Conservation (phyloP, 148 eudicot genomes). For the Agrostemma githago region DNA sequence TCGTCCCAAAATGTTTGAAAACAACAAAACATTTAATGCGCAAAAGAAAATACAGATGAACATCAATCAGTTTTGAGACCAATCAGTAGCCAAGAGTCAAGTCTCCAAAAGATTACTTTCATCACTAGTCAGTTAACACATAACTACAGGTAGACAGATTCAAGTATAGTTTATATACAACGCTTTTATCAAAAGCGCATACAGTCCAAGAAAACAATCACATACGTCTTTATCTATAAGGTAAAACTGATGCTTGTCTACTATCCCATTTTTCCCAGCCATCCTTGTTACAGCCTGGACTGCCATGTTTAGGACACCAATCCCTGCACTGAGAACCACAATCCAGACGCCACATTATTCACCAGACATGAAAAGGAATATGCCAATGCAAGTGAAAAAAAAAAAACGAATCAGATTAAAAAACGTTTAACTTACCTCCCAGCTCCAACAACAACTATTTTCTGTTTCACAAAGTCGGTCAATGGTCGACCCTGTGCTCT, state of each 20-base stretch:
- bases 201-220: conserved; percentile 6
- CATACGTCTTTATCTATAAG: conserved; percentile 88
- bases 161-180: background rate
- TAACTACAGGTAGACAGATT: background rate
- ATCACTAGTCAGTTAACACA: background rate
- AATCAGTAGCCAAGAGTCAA: background rate
- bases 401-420: background rate
- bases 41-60: background rate
- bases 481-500: conserved; percentile 94
- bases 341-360: conserved; percentile 14
- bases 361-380: background rate
- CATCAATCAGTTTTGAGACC: background rate
- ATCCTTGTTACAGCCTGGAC: conserved; percentile 76
- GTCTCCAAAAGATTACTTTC: background rate
- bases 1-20: background rate
- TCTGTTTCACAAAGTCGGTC: conserved; percentile 79
- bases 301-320: conserved; percentile 95
- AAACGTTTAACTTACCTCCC: conserved; percentile 56
- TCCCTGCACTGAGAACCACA: conserved; percentile 85
- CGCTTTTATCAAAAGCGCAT: conserved; percentile 3
- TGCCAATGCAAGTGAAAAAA: background rate
- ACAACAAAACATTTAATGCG: background rate
- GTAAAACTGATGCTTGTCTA: conserved; percentile 75
- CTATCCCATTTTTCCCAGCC: conserved; percentile 46
- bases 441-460: conserved; percentile 95